Conservation (phyloP, 768 basidiomycete species). For the Tricholoma matsutake region DNA sequence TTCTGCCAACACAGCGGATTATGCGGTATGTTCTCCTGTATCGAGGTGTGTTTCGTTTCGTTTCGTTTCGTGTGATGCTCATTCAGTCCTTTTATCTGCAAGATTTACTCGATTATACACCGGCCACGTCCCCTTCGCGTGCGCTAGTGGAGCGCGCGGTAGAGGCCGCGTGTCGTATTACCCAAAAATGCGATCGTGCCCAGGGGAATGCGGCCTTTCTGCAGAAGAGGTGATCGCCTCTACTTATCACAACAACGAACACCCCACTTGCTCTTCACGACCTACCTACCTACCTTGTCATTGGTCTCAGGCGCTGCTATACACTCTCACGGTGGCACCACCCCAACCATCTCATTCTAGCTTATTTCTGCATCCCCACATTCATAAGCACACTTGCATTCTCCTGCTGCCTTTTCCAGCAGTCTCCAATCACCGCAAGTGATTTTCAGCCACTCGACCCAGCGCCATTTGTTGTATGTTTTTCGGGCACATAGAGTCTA, state of each 20-base stretch:
- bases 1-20: slow-evolving; percentile 64
- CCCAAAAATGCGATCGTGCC: slow-evolving; percentile 56
- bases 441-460: no score
- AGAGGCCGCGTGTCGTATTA: slow-evolving; percentile 55
- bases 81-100: slow-evolving; percentile 1
- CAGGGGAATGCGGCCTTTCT: slow-evolving; percentile 45
- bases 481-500: no score
- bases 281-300: neutral
- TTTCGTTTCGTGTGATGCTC: neutral
- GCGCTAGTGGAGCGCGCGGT: slow-evolving; percentile 56
- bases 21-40: slow-evolving; percentile 66
- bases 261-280: neutral
- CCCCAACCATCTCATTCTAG: no score
- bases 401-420: no score
- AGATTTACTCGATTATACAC: slow-evolving; percentile 59
- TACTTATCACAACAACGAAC: neutral
- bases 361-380: no score
- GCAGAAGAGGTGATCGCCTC: slow-evolving; percentile 8
- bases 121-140: slow-evolving; percentile 48
- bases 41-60: slow-evolving; percentile 40
- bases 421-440: no score
- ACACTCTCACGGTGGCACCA: neutral
- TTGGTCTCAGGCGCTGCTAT: neutral
- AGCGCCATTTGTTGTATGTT: no score
- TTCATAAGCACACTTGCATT: no score